Evolutionary conservation across 306 rosid species (phyloP).

Genomic region (Sindora glabra): DNA sequence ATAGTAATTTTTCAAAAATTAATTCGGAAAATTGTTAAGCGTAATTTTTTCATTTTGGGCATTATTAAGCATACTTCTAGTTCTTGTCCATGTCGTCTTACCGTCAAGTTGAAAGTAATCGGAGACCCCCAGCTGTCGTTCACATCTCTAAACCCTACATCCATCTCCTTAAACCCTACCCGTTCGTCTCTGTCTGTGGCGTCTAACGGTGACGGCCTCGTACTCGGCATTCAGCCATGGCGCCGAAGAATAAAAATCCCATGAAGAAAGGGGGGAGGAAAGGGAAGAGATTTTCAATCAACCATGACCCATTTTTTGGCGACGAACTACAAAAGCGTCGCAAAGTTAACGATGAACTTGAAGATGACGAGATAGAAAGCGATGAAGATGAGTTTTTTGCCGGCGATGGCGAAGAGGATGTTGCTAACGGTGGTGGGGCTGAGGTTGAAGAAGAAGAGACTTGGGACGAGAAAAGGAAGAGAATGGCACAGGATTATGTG

Average conservation of each 20-base stretch:
- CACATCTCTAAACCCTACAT: too few relatives aligned
- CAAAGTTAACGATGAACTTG: constrained; percentile 24
- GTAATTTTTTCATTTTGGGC: too few relatives aligned
- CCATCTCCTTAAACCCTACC: too few relatives aligned
- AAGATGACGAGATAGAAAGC: constrained; percentile 57
- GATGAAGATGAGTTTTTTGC: constrained; percentile 34
- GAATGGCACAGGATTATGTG: constrained; percentile 47
- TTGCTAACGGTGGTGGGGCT: constrained; percentile 7
- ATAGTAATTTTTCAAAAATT: too few relatives aligned
- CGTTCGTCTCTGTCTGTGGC: too few relatives aligned
- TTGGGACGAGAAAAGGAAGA: constrained; percentile 58
- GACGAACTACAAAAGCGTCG: constrained; percentile 51
- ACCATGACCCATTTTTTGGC: constrained; percentile 50
- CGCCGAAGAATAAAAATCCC: constrained; percentile 26
- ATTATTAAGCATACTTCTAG: too few relatives aligned
- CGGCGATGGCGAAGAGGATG: constrained; percentile 7
- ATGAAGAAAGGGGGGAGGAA: constrained; percentile 35
- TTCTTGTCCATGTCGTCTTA: too few relatives aligned
- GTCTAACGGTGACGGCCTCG: too few relatives aligned
- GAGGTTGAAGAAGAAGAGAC: constrained; percentile 41
- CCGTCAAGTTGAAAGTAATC: too few relatives aligned
- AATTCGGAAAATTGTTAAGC: too few relatives aligned
- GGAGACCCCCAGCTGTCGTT: too few relatives aligned
- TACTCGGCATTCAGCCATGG: too few relatives aligned
- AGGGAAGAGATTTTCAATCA: constrained; percentile 16